Base-by-base conservation (phyloP, 768 basidiomycete genomes). In the Pisolithus microcarpus region DNA sequence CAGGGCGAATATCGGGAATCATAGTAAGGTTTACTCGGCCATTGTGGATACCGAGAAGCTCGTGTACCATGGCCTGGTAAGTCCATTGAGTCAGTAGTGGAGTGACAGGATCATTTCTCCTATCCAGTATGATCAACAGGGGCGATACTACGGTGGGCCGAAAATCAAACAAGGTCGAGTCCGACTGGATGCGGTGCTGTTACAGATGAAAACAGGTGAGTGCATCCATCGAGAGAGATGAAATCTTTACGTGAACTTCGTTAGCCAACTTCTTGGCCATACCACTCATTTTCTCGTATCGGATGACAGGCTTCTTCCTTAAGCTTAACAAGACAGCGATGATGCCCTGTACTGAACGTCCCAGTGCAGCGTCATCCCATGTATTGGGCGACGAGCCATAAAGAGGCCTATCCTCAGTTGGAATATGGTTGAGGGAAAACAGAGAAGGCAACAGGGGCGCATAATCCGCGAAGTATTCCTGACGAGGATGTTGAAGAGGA, bases 41-140 rank as follows among this genome's bases (percentile, higher is more conserved):
- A 62, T 97, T 98, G 54, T 88, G 84, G 43, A 99, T 96, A 2
- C 89, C 87, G 7, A 98, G 70, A 13, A 96, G 74, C 65, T 98
- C 96, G 61, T 99, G 96, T 0, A 98, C 96, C 94, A 98, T 97
- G 1, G 95, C 96, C 65, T 98, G 95, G 70, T 98, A 98, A 23
- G 96, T 98, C 96, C 96, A 98, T 68, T 97, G 96, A 2, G 91
- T 91, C 28, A 98, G 75, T 36, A 98, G 71, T 4, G 96, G 96
- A 0, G 96, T 98, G 5, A 98, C 91, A 2, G 96, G 96, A 62
- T 99, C 96, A 67, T 96, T 97, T 56, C 95, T 76, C 55, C 96
- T 80, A 70, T 99, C 96, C 50, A 99, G 77, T 56, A 99, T 90
- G 46, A 99, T 76, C 31, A 99, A 72, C 40, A 98, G 63, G 7